These are phyloP conservation scores for Rhamnella rubrinervis DNA, from an alignment of 331 rosid genomes.

Conservation along the genomic window DNA sequence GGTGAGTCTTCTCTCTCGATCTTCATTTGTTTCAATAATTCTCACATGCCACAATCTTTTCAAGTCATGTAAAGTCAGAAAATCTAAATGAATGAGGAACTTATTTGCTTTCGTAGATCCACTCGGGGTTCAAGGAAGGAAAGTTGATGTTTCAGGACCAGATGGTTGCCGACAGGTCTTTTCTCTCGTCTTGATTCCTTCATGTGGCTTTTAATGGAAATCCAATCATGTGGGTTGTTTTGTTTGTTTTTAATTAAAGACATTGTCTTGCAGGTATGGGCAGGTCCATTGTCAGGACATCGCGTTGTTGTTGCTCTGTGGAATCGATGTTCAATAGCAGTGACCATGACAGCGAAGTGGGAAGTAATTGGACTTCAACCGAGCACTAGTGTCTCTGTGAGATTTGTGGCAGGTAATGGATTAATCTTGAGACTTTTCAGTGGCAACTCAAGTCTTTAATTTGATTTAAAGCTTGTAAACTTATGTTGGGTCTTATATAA, in stretches of 20 bases:
- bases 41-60: conserved; percentile 1
- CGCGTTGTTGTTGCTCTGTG: conserved; percentile 70
- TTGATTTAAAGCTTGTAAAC: no score
- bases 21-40: background rate
- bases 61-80: background rate
- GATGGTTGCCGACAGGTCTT: conserved; percentile 73
- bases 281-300: conserved; percentile 80
- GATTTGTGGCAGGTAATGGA: conserved; percentile 89
- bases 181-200: conserved; percentile 9
- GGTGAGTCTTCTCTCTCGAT: conserved; percentile 40
- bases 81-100: conserved; percentile 9
- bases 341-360: conserved; percentile 67
- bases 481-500: no score
- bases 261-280: conserved; percentile 72
- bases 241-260: conserved; percentile 14
- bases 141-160: conserved; percentile 57
- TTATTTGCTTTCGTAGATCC: conserved; percentile 51
- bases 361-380: conserved; percentile 64
- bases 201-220: background rate
- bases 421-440: background rate
- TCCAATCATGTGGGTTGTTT: background rate
- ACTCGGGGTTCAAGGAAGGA: conserved; percentile 96
- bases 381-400: conserved; percentile 51
- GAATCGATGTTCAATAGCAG: conserved; percentile 70
- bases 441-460: no score